These are phyloP conservation scores for Phaseolus coccineus DNA, from an alignment of 331 rosid species.

Conservation along the genomic window DNA sequence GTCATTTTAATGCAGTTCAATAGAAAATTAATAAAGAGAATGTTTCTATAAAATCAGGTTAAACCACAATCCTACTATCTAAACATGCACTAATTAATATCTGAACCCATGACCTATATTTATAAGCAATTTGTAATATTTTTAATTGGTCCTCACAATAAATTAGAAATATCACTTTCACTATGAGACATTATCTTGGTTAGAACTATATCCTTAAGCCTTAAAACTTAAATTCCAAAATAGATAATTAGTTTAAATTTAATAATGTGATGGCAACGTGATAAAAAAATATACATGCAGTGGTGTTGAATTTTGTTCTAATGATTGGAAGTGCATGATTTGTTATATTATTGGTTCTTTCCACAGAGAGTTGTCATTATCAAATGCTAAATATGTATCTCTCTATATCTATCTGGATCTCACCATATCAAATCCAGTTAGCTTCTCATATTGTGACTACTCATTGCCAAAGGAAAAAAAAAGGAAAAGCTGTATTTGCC, in stretches of 20 bases:
- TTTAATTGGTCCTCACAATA: too few relatives aligned
- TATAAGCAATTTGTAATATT: too few relatives aligned
- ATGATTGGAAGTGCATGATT: slow-evolving; percentile 26
- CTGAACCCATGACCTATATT: too few relatives aligned
- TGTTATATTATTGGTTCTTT: slow-evolving; percentile 9
- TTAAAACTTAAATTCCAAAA: neutral
- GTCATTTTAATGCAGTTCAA: too few relatives aligned
- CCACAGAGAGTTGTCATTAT: slow-evolving; percentile 20
- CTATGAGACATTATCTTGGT: neutral
- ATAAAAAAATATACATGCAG: neutral
- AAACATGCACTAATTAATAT: too few relatives aligned
- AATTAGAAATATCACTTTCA: neutral
- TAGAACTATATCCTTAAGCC: neutral
- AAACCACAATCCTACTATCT: too few relatives aligned
- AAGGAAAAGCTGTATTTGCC: neutral
- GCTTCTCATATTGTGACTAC: slow-evolving; percentile 8
- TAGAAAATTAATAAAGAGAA: too few relatives aligned
- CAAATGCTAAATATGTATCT: slow-evolving; percentile 2
- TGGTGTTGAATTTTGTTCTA: slow-evolving; percentile 1
- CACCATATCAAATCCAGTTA: neutral
- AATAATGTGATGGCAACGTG: neutral
- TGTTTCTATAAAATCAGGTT: too few relatives aligned
- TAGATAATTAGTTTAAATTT: neutral
- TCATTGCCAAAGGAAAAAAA: neutral
- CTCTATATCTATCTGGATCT: slow-evolving; percentile 12